Evolutionary conservation across 2,329 filamentous ascomycete species (phyloP), one percentile per base, ranked within the genome.

Genomic region (Talaromyces rugulosus): DNA sequence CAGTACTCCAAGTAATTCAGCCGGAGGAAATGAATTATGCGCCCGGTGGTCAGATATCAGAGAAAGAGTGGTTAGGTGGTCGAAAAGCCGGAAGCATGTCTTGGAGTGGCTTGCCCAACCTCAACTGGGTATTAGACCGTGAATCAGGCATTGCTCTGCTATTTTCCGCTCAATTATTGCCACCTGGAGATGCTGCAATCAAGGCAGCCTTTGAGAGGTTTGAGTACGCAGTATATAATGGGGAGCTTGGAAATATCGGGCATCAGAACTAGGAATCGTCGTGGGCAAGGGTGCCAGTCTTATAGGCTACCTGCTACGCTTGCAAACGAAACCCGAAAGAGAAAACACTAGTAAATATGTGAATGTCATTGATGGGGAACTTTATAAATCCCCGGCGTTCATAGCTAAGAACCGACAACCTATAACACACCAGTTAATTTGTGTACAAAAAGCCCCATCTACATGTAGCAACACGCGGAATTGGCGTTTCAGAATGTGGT

Each of bases 171-270:
- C 58, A 60, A 44, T 6, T 60, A 16, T 34, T 60, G 18, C 58
- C 58, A 18, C n/a, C 58, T 56, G 34, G n/a, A 9, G 58, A 60
- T 50, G 2, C 6, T 50, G 12, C 11, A 28, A 27, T n/a, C 7
- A 56, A 28, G 12, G 58, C 51, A 36, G 40, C 58, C 1, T 34
- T 55, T 50, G 58, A 60, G 40, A 47, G 58, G 33, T 60, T 60
- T 18, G 58, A 60, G 31, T 60, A 60, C 18, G 58, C 58, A 16
- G 42, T 60, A n/a, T 60, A 60, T 11, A 60, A 56, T 7, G 58
- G 58, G 5, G 58, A 60, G 52, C 40, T 60, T 27, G 58, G 28
- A 31, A 44, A 60, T 23, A 31, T 60, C 11, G n/a, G 51, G 18
- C 0, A 6, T 27, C 18, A 8, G 18, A 27, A 47, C 11, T 47